Evolutionary conservation across 192 early-diverging fungal genomes (phyloP), one percentile per base, ranked within the genome.

Genomic region (Martensiomyces pterosporus): DNA sequence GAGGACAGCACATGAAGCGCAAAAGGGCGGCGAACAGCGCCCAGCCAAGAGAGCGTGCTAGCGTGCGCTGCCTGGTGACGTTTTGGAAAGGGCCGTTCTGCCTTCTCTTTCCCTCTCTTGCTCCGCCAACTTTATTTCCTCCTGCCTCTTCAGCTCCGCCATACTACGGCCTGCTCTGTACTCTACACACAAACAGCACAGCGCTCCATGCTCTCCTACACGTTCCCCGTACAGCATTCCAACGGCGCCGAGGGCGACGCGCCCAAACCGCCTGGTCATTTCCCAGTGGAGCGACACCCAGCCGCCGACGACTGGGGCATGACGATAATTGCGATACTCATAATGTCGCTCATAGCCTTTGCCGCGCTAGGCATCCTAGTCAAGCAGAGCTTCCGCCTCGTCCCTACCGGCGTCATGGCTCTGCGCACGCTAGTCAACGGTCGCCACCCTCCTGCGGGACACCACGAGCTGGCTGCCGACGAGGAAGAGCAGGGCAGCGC

Each of bases 291-390:
- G 39, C 52, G 58, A 26, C 62, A 73, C 23, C 69, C 69, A 32
- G 65, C 64, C 2, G 66, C 65, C 38, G 69, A 73, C 63, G 69
- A 73, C 51, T 73, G 69, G 69, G 63, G 43, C 16, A 62, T 58
- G 4, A 73, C 69, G 5, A 44, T 65, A 23, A 43, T 65, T 13
- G 69, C 69, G 1, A 73, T 73, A 22, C 45, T 53, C 18, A 13
- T 73, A 27, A 75, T 75, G 64, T 47, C 65, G 6, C 24, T 63
- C 12, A 52, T 75, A 16, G 55, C 54, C 13, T 75, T 75, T 49
- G 42, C 18, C 0, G 65, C 39, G 9, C 52, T 75, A 2, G 65
- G 65, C 1, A 26, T 63, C 6, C 43, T 75, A 10, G 53, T 75
- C 19, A 52, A 54, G 21, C 43, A 49, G 18, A 75, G 71, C 49